Conservation (phyloP, 345 rosid species). For the Rhizophora mangle region DNA sequence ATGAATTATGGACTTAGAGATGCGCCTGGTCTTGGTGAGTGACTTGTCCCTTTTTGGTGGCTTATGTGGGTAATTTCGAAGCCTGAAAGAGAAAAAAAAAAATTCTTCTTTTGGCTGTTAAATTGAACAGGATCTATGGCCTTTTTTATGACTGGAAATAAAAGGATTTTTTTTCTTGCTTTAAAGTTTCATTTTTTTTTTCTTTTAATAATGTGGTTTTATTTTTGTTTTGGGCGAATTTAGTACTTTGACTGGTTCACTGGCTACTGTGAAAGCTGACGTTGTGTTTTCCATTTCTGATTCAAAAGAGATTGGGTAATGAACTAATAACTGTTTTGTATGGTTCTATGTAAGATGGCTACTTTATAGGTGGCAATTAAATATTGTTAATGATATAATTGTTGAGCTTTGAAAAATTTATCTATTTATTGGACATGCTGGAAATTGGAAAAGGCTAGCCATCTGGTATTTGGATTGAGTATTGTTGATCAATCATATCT, state of each 20-base stretch:
- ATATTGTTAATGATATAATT: not conserved
- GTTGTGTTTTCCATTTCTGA: not conserved
- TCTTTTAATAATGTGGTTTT: not conserved
- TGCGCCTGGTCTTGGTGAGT: constrained; percentile 89
- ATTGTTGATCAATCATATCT: not conserved
- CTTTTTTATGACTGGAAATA: not conserved
- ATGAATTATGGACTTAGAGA: constrained; percentile 91
- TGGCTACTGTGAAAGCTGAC: not conserved
- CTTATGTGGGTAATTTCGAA: not conserved
- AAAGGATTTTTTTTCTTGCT: not conserved
- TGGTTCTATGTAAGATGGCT: not conserved
- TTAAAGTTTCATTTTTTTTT: not conserved
- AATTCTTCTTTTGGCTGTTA: not conserved
- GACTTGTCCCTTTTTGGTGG: not conserved
- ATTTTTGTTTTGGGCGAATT: not conserved
- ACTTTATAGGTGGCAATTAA: constrained; percentile 1
- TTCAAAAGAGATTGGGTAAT: not conserved
- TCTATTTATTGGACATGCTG: not conserved
- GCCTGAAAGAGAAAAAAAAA: not conserved
- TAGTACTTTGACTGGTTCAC: not conserved
- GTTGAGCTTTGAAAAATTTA: too few relatives aligned
- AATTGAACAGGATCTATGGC: not conserved
- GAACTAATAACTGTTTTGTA: not conserved
- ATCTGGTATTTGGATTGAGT: constrained; percentile 1
- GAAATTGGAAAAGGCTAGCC: not conserved